Evolutionary conservation across 495 filamentous ascomycete species (phyloP), one percentile per base, ranked within the genome.

Genomic region (Baudoinia panamericana): DNA sequence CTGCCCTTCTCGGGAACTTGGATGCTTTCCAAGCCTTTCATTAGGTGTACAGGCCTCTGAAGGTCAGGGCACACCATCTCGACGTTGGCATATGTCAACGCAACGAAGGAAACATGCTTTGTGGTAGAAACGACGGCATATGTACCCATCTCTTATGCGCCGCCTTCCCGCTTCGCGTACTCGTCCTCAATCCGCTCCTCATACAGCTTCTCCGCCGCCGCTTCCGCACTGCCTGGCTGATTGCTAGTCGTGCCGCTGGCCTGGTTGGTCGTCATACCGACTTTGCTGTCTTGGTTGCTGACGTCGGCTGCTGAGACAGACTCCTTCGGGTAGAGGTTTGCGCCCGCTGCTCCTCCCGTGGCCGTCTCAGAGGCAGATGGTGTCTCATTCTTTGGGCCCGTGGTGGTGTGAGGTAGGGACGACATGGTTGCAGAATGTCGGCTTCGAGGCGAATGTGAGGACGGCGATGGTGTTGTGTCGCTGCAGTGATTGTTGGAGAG

Each of bases 141-240:
- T 37, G n/a, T n/a, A n/a, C n/a, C 9, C 36, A 24, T 16, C 19
- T 36, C 39, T 48, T 27, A 51, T 17, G 50, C 50, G 28, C 50
- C 50, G 1, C 50, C 50, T 35, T 53, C 46, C 31, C 50, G n/a
- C 41, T 53, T 53, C 11, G 50, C 50, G 39, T 53, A 53, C 46
- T 53, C 50, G 29, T 53, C 50, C 36, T 53, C 50, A 7, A 53
- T 53, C 35, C 50, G 16, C 50, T 50, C 40, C 41, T 53, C 45
- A 35, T 50, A 53, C 25, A 50, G 24, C 38, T 50, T 50, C 15
- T 53, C 46, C 18, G 49, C 49, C 29, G 50, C 46, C 30, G 21
- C 41, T 36, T 53, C 50, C 1, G 50, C 50, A 29, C 41, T 38
- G 8, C 40, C 36, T 20, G 23, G 30, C 42, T 30, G 38, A 8